Evolutionary conservation across 352 stramenopile genomes (phyloP).

Genomic region (Globisporangium spiculum): DNA sequence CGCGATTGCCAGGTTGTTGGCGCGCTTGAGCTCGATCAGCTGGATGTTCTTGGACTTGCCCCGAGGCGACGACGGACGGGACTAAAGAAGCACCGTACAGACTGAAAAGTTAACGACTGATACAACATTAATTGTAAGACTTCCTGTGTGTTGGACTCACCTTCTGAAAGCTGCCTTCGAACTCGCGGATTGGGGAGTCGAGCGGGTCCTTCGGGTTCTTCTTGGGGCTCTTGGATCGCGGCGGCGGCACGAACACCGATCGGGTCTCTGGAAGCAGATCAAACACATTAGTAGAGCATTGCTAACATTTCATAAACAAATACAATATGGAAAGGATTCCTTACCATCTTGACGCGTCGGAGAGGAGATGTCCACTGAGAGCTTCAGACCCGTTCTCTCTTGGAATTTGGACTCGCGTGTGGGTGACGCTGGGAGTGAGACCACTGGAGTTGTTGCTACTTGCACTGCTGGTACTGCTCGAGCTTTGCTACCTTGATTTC

Average conservation of each 20-base stretch:
- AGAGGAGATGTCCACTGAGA: slow-evolving; percentile 50
- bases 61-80: slow-evolving; percentile 62
- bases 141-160: slow-evolving; percentile 17
- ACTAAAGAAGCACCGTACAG: slow-evolving; percentile 19
- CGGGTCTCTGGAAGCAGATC: slow-evolving; percentile 25
- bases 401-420: slow-evolving; percentile 49
- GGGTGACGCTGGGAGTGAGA: slow-evolving; percentile 15
- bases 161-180: slow-evolving; percentile 57
- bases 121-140: no score
- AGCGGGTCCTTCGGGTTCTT: slow-evolving; percentile 14
- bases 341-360: slow-evolving; percentile 45
- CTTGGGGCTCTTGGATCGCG: slow-evolving; percentile 35
- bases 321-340: neutral
- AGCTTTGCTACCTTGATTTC: no score
- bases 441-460: slow-evolving; percentile 6
- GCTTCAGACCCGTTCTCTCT: slow-evolving; percentile 39
- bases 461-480: neutral
- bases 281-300: slow-evolving; percentile 6
- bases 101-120: no score
- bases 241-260: slow-evolving; percentile 51
- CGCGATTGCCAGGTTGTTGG: slow-evolving; percentile 74
- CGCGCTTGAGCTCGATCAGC: slow-evolving; percentile 73
- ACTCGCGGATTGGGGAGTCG: slow-evolving; percentile 8
- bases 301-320: neutral
- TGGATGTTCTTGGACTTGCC: slow-evolving; percentile 75